phyloP scores from a whole-genome alignment of 2,329 filamentous ascomycete species.

The Beauveria varroae region DNA sequence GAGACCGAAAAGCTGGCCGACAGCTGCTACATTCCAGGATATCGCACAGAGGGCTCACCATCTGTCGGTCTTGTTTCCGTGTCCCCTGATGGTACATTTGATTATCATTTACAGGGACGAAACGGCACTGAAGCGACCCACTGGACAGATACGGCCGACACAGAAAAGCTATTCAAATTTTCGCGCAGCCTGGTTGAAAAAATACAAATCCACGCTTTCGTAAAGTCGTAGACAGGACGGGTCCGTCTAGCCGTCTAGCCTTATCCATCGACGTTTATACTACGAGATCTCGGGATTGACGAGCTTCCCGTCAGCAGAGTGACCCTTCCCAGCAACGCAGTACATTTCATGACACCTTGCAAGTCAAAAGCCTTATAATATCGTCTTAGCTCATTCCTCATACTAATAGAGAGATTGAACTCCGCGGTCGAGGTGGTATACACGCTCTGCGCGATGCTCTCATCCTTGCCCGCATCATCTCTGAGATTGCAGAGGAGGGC shows the following conservation, averaged over 20 bases:
- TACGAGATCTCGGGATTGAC: slow-evolving; percentile 26
- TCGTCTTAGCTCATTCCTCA: not conserved
- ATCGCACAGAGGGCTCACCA: not conserved
- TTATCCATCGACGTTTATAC: slow-evolving; percentile 21
- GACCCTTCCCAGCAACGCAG: slow-evolving; percentile 37
- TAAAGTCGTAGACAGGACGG: slow-evolving; percentile 20
- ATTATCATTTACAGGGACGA: slow-evolving; percentile 17
- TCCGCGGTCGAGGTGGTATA: slow-evolving; percentile 40
- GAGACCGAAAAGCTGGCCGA: slow-evolving; percentile 18
- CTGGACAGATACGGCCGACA: slow-evolving; percentile 21
- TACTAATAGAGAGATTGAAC: not conserved
- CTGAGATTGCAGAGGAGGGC: slow-evolving; percentile 5
- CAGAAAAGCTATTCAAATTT: slow-evolving; percentile 10
- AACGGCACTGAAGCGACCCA: slow-evolving; percentile 21
- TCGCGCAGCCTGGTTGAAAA: slow-evolving; percentile 9
- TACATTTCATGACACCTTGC: slow-evolving; percentile 25
- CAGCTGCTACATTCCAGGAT: slow-evolving; percentile 20
- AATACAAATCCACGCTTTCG: slow-evolving; percentile 12
- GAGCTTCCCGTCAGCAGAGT: slow-evolving; percentile 25
- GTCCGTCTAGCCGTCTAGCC: not conserved
- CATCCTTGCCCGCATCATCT: slow-evolving; percentile 18
- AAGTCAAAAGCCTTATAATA: slow-evolving; percentile 15
- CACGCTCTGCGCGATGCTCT: slow-evolving; percentile 27
- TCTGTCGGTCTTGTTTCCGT: slow-evolving; percentile 22
- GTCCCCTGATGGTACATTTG: slow-evolving; percentile 14